Conservation (phyloP, 345 rosid species). For the Corchorus capsularis region DNA sequence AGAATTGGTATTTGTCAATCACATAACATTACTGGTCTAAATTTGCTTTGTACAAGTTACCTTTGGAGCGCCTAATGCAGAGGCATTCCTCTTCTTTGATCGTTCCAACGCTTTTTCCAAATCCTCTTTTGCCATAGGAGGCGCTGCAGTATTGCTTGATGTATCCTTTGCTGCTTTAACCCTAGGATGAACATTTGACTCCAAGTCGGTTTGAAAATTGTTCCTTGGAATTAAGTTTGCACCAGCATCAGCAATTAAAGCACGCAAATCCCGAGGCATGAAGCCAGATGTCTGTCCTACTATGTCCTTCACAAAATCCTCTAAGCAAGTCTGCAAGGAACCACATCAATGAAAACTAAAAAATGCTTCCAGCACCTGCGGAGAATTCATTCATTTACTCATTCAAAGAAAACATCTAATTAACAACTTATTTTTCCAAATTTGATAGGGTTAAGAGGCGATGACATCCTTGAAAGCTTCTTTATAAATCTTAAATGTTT, state of each 20-base stretch:
- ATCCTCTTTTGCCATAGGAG: slow-evolving; percentile 46
- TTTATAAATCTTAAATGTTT: too few species aligned
- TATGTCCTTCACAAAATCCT: slow-evolving; percentile 66
- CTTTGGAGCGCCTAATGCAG: slow-evolving; percentile 96
- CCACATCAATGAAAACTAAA: slow-evolving; percentile 4
- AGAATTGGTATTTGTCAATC: neutral
- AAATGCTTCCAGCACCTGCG: too few species aligned
- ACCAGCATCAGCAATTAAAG: slow-evolving; percentile 90
- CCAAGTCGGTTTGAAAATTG: slow-evolving; percentile 36
- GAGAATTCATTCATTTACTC: too few species aligned
- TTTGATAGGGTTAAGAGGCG: too few species aligned
- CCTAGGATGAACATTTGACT: slow-evolving; percentile 33
- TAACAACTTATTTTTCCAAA: too few species aligned
- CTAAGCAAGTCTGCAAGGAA: slow-evolving; percentile 58
- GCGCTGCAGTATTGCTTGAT: slow-evolving; percentile 36
- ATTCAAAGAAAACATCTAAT: too few species aligned
- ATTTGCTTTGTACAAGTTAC: slow-evolving; percentile 37
- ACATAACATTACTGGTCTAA: slow-evolving; percentile 5
- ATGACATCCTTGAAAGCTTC: too few species aligned
- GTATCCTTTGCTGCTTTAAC: slow-evolving; percentile 34
- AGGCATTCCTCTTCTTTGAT: slow-evolving; percentile 93
- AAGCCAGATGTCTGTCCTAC: slow-evolving; percentile 96
- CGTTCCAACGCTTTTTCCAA: slow-evolving; percentile 73
- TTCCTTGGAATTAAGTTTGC: slow-evolving; percentile 56
- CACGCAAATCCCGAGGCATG: slow-evolving; percentile 83